Evolutionary conservation across 1,284 basidiomycete genomes (phyloP), one percentile per base, ranked within the genome.

Genomic region (Bondarzewia mesenterica): DNA sequence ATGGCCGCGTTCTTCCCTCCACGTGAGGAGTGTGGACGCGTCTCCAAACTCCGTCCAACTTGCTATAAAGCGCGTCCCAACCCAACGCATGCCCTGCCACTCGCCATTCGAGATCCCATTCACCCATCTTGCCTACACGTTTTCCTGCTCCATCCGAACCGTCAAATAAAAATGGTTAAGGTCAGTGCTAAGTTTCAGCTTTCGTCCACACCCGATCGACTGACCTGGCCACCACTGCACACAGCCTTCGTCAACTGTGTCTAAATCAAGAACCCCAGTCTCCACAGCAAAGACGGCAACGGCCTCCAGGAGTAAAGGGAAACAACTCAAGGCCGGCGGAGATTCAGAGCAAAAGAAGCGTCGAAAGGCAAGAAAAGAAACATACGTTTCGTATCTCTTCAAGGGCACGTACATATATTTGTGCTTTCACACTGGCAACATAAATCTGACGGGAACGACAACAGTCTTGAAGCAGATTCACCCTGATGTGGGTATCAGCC

Each of bases 401-500:
- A 80, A 79, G 68, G 78, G 74, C 69, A 58, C 58, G 65, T 25
- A 16, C 5, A 22, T 26, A n/a, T n/a, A n/a, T n/a, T n/a, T 18
- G 21, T 8, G 1, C 10, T n/a, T 5, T 22, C 21, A 8, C 12
- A 18, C 27, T 25, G 15, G 15, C 25, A 14, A 7, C 42, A 7
- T 15, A 26, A 6, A 5, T n/a, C 23, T 27, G 42, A 27, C 42
- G 21, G 22, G 42, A 18, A 14, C 26, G 14, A 27, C n/a, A 21
- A 40, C 38, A 74, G 79, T 82, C 51, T 69, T 82, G 55, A 81
- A 80, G 72, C 77, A 78, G 58, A 82, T 85, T 51, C 82, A 85
- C 72, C 82, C 82, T 56, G 82, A 85, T 65, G 84, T 81, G 54
- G 82, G 82, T 75, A 82, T 85, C 70, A 74, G 77, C 47, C 84